Evolutionary conservation across 208 protist genomes (phyloP).

Genomic region (Angomonas deanei): DNA sequence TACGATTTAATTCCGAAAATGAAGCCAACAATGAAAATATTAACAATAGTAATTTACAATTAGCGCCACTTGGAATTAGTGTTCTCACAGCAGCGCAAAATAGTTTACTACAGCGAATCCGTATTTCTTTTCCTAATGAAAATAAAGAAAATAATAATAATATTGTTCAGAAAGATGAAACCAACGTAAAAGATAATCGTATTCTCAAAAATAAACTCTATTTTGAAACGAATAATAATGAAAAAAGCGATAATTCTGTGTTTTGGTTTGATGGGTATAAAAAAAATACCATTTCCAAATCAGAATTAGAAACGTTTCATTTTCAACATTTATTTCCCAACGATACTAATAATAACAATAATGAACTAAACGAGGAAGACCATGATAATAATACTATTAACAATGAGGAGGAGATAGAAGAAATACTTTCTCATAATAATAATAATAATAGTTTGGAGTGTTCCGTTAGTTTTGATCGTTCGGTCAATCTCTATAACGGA

Average conservation of each 20-base stretch:
- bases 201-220: neutral
- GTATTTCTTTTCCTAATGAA: no score
- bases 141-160: constrained; percentile 1
- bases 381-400: no score
- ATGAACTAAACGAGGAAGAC: neutral
- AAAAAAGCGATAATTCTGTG: no score
- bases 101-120: no score
- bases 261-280: neutral
- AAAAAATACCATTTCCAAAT: neutral
- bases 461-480: no score
- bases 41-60: neutral
- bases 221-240: no score
- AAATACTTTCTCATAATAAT: no score
- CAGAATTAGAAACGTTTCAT: neutral
- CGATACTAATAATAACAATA: constrained; percentile 6
- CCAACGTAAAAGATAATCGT: neutral
- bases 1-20: neutral
- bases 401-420: no score
- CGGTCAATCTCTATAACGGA: no score
- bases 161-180: neutral
- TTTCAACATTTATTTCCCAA: neutral
- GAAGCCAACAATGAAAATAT: neutral
- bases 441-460: no score
- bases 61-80: no score
- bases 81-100: no score